Evolutionary conservation across 2,329 filamentous ascomycete species (phyloP), one percentile per base, ranked within the genome.

Genomic region (Fusarium austroafricanum): DNA sequence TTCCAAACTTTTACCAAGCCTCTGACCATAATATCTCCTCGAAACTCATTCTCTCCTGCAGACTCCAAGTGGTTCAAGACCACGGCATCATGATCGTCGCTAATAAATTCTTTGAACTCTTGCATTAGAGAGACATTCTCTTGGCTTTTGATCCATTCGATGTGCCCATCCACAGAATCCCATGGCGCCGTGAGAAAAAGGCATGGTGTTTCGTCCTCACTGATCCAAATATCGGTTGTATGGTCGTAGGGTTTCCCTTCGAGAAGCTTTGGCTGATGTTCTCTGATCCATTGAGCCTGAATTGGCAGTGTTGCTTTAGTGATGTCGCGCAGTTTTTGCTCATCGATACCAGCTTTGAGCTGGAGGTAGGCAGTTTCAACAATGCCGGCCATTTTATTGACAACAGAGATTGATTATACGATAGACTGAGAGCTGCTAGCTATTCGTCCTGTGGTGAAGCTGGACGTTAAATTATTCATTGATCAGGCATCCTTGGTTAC

Each of bases 141-240:
- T 5, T 75, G 65, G 50, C 79, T 81, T 43, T 75, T 73, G 47
- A 84, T 79, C 83, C 84, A 86, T 49, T 77, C 65, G 45, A 60
- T 64, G 58, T 85, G 82, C 7, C 77, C 78, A 15, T 76, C 77
- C 20, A 77, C 76, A 0, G 79, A 81, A 55, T 79, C 75, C 83
- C 83, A 85, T 12, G 79, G 77, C 18, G 83, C 80, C 6, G 80
- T 81, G 65, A 85, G 76, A 65, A 85, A 74, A n/a, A 82, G 60
- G 28, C 73, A 70, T 4, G 77, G 71, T 12, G 78, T 76, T 54
- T 81, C 75, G 23, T 77, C 75, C 20, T 78, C 77, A 39, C 73
- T 76, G 29, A 78, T 70, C 59, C 76, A 79, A 59, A 77, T 75
- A 39, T 75, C 75, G 42, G 80, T 81, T 18, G 80, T 74, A 44